Conservation (phyloP, 805 yeast genomes). For the Cyberlindnera samutprakarnensis region DNA sequence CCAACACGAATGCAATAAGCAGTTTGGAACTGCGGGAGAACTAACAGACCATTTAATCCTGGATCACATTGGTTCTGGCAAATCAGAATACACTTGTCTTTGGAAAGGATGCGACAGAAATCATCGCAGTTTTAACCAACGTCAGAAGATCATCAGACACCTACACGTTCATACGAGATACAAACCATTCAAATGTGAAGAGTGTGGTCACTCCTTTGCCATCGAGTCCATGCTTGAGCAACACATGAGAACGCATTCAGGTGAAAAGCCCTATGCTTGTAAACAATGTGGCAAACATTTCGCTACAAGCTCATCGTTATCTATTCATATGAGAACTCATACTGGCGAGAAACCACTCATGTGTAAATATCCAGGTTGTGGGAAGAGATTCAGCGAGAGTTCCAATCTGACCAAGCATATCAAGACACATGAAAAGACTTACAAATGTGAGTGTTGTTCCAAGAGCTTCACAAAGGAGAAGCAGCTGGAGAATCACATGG, state of each 20-base stretch:
- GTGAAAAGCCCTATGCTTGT: conserved; percentile 83
- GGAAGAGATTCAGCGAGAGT: conserved; percentile 79
- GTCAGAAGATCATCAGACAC: conserved; percentile 83
- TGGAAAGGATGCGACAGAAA: conserved; percentile 76
- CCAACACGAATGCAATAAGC: conserved; percentile 34
- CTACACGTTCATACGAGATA: conserved; percentile 82
- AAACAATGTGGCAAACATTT: conserved; percentile 66
- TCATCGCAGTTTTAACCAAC: conserved; percentile 60
- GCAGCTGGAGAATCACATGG: conserved; percentile 33
- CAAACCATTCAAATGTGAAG: conserved; percentile 66
- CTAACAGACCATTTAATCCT: conserved; percentile 65
- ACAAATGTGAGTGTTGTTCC: conserved; percentile 45
- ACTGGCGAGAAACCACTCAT: conserved; percentile 84
- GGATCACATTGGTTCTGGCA: conserved; percentile 69
- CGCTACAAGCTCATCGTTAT: conserved; percentile 75
- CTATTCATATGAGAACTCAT: conserved; percentile 79
- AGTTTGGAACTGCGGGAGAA: conserved; percentile 47
- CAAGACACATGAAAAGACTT: conserved; percentile 59
- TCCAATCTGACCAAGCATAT: conserved; percentile 85
- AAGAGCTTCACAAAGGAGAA: conserved; percentile 40
- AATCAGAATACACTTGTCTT: conserved; percentile 57
- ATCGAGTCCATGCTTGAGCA: conserved; percentile 72
- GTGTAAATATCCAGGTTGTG: conserved; percentile 78
- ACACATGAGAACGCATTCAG: conserved; percentile 80
- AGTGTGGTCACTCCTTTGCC: conserved; percentile 68